Evolutionary conservation across 768 basidiomycete genomes (phyloP).

Genomic region (Mycena kentingensis): DNA sequence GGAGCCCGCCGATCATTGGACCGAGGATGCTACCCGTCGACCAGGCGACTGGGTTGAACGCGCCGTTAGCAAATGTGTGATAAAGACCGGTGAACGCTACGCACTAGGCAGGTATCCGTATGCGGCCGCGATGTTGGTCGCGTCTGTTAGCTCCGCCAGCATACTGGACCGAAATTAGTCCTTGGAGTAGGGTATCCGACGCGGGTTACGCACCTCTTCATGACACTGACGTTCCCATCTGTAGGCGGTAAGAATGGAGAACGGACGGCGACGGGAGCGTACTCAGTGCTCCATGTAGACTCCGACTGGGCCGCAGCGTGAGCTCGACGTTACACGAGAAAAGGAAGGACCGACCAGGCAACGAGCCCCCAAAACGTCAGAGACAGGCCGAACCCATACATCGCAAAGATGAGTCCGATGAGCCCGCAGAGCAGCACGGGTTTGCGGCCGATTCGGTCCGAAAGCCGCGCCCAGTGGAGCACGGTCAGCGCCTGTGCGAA

Average conservation of each 20-base stretch:
- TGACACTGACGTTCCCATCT: conserved; percentile 67
- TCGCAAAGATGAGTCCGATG: conserved; percentile 62
- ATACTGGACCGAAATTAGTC: conserved; percentile 49
- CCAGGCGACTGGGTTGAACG: conserved; percentile 29
- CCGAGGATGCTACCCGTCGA: conserved; percentile 28
- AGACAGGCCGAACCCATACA: conserved; percentile 76
- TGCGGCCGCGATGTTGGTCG: conserved; percentile 66
- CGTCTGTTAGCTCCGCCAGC: conserved; percentile 73
- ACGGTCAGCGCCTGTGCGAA: conserved; percentile 73
- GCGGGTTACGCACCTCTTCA: conserved; percentile 48
- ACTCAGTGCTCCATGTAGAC: conserved; percentile 65
- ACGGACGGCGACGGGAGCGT: conserved; percentile 28
- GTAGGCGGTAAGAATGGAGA: conserved; percentile 19
- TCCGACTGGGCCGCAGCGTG: conserved; percentile 47
- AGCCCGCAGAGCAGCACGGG: conserved; percentile 72
- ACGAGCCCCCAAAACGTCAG: conserved; percentile 68
- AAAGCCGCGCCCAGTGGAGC: conserved; percentile 73
- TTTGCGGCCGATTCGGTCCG: conserved; percentile 73
- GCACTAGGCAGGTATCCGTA: conserved; percentile 65
- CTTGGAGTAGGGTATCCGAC: not conserved
- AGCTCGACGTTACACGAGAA: not conserved
- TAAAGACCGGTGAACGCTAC: too few relatives aligned
- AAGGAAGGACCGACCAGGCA: conserved; percentile 39
- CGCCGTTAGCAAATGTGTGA: too few relatives aligned
- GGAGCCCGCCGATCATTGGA: conserved; percentile 52